phyloP scores from a whole-genome alignment of 129 eudicot genomes.

The Flaveria robusta region DNA sequence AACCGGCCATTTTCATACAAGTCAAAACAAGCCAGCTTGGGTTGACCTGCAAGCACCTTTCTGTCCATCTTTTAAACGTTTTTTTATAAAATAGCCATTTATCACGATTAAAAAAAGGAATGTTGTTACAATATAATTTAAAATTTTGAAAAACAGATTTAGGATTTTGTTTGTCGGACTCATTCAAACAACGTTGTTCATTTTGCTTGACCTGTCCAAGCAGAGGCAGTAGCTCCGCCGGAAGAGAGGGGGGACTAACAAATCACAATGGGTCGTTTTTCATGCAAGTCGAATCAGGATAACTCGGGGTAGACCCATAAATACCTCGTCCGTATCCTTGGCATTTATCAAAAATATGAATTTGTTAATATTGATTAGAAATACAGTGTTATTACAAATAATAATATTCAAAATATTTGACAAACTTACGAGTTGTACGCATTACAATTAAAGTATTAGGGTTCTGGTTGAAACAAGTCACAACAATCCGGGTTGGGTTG shows the following conservation, averaged over 20 bases:
- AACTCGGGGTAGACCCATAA: background rate
- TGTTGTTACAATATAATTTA: background rate
- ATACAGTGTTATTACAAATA: background rate
- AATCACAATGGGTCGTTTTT: no score
- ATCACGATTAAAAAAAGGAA: background rate
- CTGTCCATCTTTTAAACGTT: background rate
- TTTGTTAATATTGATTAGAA: background rate
- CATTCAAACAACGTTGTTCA: no score
- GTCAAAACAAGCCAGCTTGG: background rate
- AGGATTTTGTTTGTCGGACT: no score
- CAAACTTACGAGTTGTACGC: background rate
- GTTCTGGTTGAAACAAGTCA: background rate
- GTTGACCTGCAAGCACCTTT: slow-evolving; percentile 5
- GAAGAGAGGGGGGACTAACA: no score
- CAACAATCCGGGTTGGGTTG: background rate
- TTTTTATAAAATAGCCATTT: background rate
- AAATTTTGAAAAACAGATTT: no score
- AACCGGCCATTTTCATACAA: background rate
- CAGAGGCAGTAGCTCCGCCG: no score
- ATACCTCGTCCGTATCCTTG: background rate
- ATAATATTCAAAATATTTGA: background rate
- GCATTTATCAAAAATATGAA: background rate
- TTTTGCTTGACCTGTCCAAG: no score
- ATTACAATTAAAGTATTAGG: background rate
- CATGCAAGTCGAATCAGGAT: background rate